Conservation (phyloP, 768 basidiomycete species). For the Russula vinacea region DNA sequence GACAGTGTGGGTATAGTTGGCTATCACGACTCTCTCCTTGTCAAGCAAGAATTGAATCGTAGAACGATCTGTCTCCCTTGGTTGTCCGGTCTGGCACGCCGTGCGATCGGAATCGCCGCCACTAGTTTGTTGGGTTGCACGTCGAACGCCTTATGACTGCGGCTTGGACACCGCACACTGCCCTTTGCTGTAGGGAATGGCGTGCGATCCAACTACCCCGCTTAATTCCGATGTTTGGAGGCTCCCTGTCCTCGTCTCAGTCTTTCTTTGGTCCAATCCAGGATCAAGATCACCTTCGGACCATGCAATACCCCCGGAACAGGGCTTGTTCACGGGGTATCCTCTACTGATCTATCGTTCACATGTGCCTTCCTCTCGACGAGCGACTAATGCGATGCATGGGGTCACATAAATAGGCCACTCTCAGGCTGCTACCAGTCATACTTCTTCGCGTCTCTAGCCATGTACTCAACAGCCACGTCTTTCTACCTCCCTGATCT, state of each 20-base stretch:
- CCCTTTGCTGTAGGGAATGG: slow-evolving; percentile 10
- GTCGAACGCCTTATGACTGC: slow-evolving; percentile 4
- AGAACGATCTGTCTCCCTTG: slow-evolving; percentile 10
- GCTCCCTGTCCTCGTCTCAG: background rate
- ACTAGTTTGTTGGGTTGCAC: background rate
- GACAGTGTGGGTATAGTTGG: slow-evolving; percentile 1
- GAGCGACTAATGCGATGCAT: slow-evolving; percentile 20
- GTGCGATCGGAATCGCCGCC: background rate
- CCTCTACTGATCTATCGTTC: background rate
- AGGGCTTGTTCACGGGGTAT: background rate
- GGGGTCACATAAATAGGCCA: slow-evolving; percentile 9
- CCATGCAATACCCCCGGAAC: background rate
- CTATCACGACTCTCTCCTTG: slow-evolving; percentile 8
- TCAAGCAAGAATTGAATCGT: slow-evolving; percentile 3
- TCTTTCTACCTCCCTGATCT: slow-evolving; percentile 57
- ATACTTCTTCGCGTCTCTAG: background rate
- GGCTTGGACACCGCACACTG: background rate
- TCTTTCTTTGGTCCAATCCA: slow-evolving; percentile 12
- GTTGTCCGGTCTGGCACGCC: background rate
- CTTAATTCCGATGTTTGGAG: slow-evolving; percentile 6
- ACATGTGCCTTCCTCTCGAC: background rate
- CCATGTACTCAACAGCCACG: slow-evolving; percentile 30
- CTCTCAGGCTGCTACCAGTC: background rate
- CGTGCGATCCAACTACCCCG: background rate
- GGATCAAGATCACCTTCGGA: slow-evolving; percentile 15